phyloP scores from a whole-genome alignment of 106 monocot genomes.

The Allium fistulosum region DNA sequence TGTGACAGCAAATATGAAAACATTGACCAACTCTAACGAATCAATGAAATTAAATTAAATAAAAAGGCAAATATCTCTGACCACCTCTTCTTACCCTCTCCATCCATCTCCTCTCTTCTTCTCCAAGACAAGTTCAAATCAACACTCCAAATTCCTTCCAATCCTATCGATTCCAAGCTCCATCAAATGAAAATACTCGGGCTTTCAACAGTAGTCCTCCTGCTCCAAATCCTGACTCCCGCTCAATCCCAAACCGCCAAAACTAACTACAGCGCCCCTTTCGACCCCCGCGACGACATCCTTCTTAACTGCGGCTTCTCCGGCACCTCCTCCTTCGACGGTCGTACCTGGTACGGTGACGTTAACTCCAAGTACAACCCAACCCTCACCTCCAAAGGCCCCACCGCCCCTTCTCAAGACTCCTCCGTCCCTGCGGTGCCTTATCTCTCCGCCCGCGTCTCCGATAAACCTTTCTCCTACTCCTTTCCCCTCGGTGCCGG shows the following conservation, averaged over 20 bases:
- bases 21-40: no score
- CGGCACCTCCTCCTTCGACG: background rate
- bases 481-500: constrained; percentile 42
- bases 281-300: constrained; percentile 25
- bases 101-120: no score
- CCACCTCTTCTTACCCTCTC: no score
- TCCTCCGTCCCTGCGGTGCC: constrained; percentile 29
- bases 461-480: constrained; percentile 46
- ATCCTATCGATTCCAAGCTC: no score
- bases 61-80: no score
- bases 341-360: constrained; percentile 36
- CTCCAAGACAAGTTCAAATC: no score
- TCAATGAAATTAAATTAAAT: no score
- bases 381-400: constrained; percentile 3
- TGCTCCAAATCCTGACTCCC: constrained; percentile 1
- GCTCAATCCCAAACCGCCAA: background rate
- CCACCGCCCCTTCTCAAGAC: constrained; percentile 12
- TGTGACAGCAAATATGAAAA: no score
- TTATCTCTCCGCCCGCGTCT: constrained; percentile 36
- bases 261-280: background rate
- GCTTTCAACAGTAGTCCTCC: background rate
- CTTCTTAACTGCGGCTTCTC: constrained; percentile 30
- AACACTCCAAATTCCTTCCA: no score
- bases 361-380: constrained; percentile 15
- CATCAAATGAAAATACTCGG: no score